These are phyloP conservation scores for Solanum dulcamara DNA, from an alignment of 257 asterid genomes.

Conservation along the genomic window DNA sequence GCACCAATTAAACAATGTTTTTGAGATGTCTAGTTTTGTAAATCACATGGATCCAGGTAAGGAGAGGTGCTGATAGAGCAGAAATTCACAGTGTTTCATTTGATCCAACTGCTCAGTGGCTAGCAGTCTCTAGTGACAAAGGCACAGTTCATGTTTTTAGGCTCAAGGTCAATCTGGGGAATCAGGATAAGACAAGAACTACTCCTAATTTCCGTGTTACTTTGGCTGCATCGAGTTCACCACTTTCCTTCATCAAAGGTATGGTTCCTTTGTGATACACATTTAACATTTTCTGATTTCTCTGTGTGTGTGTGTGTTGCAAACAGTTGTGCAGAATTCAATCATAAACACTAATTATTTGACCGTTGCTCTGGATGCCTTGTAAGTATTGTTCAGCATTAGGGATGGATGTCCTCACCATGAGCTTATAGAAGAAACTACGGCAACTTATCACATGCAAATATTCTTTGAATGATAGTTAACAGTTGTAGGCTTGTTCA, in stretches of 20 bases:
- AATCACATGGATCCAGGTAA: conserved; percentile 36
- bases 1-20: background rate
- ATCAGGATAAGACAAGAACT: conserved; percentile 41
- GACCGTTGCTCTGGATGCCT: background rate
- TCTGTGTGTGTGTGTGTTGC: background rate
- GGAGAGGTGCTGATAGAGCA: conserved; percentile 86
- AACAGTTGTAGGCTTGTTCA: background rate
- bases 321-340: background rate
- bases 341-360: background rate
- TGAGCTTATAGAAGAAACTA: background rate
- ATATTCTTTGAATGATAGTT: background rate
- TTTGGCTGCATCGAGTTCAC: conserved; percentile 68
- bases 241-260: conserved; percentile 92
- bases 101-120: conserved; percentile 84
- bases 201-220: conserved; percentile 44
- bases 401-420: background rate
- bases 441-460: background rate
- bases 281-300: background rate
- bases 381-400: background rate
- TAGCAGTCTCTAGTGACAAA: conserved; percentile 91
- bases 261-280: background rate
- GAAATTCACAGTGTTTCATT: conserved; percentile 72
- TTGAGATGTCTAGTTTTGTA: background rate
- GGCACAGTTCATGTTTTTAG: conserved; percentile 87
- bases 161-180: conserved; percentile 64